Conservation (phyloP, 495 filamentous ascomycete genomes). For the Penicillium chermesinum region DNA sequence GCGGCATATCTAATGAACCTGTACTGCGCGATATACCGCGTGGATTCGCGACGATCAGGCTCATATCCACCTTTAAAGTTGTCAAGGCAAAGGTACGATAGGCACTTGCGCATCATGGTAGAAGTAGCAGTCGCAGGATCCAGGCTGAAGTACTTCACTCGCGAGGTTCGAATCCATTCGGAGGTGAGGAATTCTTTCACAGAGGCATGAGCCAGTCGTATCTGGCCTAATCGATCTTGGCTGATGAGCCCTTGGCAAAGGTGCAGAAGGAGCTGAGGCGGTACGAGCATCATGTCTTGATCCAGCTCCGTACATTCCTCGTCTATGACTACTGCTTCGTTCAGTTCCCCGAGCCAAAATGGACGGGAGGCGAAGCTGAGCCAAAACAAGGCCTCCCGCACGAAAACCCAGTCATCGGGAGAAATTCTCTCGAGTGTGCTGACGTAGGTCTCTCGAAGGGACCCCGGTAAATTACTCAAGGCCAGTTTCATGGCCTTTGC, state of each 20-base stretch:
- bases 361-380: slow-evolving; percentile 10
- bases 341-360: slow-evolving; percentile 9
- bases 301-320: slow-evolving; percentile 13
- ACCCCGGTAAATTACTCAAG: slow-evolving; percentile 13
- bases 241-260: slow-evolving; percentile 21
- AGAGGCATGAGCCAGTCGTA: slow-evolving; percentile 18
- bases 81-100: slow-evolving; percentile 18
- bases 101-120: slow-evolving; percentile 16
- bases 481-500: slow-evolving; percentile 15
- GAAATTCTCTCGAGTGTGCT: slow-evolving; percentile 14
- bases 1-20: slow-evolving; percentile 15
- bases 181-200: slow-evolving; percentile 21
- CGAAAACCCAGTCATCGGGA: slow-evolving; percentile 9
- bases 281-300: slow-evolving; percentile 23
- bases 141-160: slow-evolving; percentile 15
- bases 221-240: slow-evolving; percentile 7
- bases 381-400: slow-evolving; percentile 20
- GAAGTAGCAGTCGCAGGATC: slow-evolving; percentile 11
- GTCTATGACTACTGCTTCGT: slow-evolving; percentile 14
- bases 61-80: slow-evolving; percentile 17
- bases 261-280: slow-evolving; percentile 17
- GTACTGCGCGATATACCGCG: background rate
- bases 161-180: slow-evolving; percentile 17
- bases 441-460: slow-evolving; percentile 18
- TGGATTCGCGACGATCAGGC: background rate